Conservation (phyloP, 2,329 filamentous ascomycete species). For the Leptographium flavum region DNA sequence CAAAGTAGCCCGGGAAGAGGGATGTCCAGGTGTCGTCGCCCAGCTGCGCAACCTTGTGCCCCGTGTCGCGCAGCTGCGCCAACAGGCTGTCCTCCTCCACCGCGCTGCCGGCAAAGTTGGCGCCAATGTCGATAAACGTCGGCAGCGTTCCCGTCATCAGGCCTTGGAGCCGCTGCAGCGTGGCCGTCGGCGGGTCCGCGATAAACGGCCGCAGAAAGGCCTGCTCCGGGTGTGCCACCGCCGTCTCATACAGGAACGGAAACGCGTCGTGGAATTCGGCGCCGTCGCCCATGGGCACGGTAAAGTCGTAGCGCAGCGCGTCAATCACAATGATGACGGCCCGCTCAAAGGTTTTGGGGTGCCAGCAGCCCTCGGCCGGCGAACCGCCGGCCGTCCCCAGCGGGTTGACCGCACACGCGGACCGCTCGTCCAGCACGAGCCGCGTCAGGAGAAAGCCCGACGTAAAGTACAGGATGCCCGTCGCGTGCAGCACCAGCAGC, state of each 20-base stretch:
- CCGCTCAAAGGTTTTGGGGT: constrained; percentile 84
- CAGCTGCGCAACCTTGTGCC: constrained; percentile 72
- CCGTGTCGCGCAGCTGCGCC: constrained; percentile 49
- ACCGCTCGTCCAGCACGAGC: constrained; percentile 63
- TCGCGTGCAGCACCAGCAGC: constrained; percentile 58
- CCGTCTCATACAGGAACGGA: constrained; percentile 73
- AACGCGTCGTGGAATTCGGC: constrained; percentile 71
- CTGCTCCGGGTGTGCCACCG: constrained; percentile 58
- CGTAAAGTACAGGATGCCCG: constrained; percentile 84
- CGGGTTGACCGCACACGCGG: constrained; percentile 55
- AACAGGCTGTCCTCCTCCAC: constrained; percentile 84
- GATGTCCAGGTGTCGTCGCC: constrained; percentile 98
- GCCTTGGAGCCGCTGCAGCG: constrained; percentile 82
- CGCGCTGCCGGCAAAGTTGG: constrained; percentile 86
- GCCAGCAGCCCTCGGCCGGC: constrained; percentile 61
- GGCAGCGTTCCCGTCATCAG: constrained; percentile 89
- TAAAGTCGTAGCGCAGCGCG: constrained; percentile 92
- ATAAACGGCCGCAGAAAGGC: constrained; percentile 91
- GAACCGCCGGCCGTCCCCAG: constrained; percentile 30
- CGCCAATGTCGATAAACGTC: constrained; percentile 86
- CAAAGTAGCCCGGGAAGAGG: constrained; percentile 87
- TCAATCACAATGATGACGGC: constrained; percentile 85
- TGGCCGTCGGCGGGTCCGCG: constrained; percentile 89
- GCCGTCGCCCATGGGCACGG: constrained; percentile 55
- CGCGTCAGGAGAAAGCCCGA: constrained; percentile 88